Percentiles rank a stretch among this genome's conserved stretches.
Conservation (phyloP, 129 eudicot species). For the carrot (Daucus carota) region DH1_v3.0 NC_030385.2:9104501-9105000, state of each 20-base stretch:
- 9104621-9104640: neutral
- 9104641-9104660: neutral
- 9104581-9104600: neutral
- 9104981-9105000: slow-evolving; percentile 70
- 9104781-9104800: slow-evolving; percentile 87
- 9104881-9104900: neutral
- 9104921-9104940: slow-evolving; percentile 80
- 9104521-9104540: neutral
- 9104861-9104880: neutral
- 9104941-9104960: slow-evolving; percentile 98
- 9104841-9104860: neutral
- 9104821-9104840: slow-evolving; percentile 45
- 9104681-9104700: slow-evolving; percentile 67
- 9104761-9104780: slow-evolving; percentile 69
- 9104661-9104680: neutral
- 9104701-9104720: slow-evolving; percentile 75
- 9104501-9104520: neutral
- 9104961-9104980: slow-evolving; percentile 95
- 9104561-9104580: no score
- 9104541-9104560: neutral
- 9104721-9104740: slow-evolving; percentile 92
- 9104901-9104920: slow-evolving; percentile 34
- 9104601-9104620: neutral
- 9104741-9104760: slow-evolving; percentile 86
- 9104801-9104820: slow-evolving; percentile 72